phyloP scores from a whole-genome alignment of 805 yeast genomes.

The Candida rishiriensis region DNA sequence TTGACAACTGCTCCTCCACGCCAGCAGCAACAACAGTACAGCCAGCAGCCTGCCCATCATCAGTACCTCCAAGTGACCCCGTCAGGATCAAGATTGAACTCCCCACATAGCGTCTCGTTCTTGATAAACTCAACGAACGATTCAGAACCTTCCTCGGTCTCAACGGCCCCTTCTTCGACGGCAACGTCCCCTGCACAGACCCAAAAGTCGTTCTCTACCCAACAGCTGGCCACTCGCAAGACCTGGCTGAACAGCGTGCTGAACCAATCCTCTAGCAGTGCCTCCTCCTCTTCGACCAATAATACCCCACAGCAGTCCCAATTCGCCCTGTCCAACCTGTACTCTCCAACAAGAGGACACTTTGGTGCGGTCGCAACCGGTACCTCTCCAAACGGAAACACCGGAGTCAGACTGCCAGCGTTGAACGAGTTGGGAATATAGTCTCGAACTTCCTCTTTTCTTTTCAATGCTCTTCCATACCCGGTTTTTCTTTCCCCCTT shows the following conservation, averaged over 20 bases:
- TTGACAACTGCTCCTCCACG: background rate
- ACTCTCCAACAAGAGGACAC: background rate
- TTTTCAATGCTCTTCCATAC: too few relatives aligned
- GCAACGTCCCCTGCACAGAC: background rate
- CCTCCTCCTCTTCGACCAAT: background rate
- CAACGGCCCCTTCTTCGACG: background rate
- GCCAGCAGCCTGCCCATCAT: conserved; percentile 5
- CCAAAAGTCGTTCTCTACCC: background rate
- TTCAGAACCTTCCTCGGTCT: background rate
- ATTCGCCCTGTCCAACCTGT: background rate
- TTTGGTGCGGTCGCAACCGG: background rate
- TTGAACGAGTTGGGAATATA: conserved; percentile 20
- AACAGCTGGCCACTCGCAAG: conserved; percentile 5
- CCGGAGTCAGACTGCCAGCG: conserved; percentile 19
- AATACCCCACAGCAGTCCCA: background rate
- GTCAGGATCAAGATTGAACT: conserved; percentile 10
- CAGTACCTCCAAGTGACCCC: conserved; percentile 1
- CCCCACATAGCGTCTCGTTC: conserved; percentile 17
- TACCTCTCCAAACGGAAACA: background rate
- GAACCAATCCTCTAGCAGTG: conserved; percentile 6
- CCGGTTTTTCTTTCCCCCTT: too few relatives aligned
- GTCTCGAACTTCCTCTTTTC: too few relatives aligned
- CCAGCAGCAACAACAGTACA: conserved; percentile 2
- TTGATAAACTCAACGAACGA: conserved; percentile 8
- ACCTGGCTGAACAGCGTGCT: conserved; percentile 19